These are phyloP conservation scores for Pseudonitzschia pungens DNA, from an alignment of 108 stramenopile species.

Conservation along the genomic window DNA sequence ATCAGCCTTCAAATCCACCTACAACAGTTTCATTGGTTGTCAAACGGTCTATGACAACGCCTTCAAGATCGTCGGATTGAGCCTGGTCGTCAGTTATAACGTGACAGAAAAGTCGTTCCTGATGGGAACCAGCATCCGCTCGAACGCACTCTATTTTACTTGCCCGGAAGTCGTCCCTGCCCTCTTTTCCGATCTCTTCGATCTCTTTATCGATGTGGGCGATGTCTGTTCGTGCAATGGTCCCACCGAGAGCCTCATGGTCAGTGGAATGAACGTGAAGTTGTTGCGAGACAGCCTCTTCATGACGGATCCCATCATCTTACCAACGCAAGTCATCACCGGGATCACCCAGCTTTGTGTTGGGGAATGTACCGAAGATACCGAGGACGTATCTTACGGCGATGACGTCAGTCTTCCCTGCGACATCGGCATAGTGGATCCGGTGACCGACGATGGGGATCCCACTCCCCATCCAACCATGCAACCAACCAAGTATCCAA, in stretches of 20 bases:
- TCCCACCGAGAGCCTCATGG: neutral
- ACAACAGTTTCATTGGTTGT: neutral
- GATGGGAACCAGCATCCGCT: neutral
- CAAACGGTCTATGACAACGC: neutral
- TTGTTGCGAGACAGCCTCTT: neutral
- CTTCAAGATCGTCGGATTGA: neutral
- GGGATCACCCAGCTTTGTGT: neutral
- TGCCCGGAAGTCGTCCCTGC: neutral
- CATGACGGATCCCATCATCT: neutral
- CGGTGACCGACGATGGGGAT: neutral
- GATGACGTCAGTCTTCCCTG: neutral
- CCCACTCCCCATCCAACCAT: neutral
- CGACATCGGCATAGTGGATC: neutral
- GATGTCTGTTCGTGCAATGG: neutral
- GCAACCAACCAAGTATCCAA: no score
- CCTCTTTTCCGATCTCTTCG: neutral
- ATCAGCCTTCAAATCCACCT: neutral
- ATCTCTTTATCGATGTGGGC: neutral
- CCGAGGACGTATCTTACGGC: neutral
- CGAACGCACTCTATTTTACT: neutral
- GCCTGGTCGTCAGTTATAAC: neutral
- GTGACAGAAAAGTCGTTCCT: neutral
- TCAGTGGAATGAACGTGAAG: neutral
- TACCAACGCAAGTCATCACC: constrained; percentile 3
- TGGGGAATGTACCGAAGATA: neutral